Percentiles rank a stretch among this genome's conserved stretches.
Conservation (phyloP, 805 yeast species). For the Millerozyma acaciae region DNA sequence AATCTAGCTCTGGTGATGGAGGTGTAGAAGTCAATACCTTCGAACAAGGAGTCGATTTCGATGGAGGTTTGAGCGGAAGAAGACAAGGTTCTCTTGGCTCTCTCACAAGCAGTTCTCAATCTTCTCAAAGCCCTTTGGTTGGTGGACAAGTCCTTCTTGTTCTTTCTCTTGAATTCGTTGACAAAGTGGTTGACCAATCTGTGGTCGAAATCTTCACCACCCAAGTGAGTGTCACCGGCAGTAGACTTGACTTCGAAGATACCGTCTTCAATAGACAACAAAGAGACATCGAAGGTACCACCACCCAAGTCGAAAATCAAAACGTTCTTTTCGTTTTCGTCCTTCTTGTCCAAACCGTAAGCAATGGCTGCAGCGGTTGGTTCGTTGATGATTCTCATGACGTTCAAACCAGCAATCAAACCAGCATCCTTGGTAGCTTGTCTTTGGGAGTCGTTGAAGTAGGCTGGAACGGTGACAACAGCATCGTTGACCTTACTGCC, state of each 20-base stretch:
- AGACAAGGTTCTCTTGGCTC: conserved; percentile 98
- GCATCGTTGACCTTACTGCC: conserved; percentile 64
- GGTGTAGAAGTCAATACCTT: conserved; percentile 95
- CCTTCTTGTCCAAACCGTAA: conserved; percentile 44
- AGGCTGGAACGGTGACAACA: conserved; percentile 95
- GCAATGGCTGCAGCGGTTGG: conserved; percentile 85
- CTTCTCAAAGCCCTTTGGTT: conserved; percentile 98
- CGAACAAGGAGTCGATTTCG: conserved; percentile 91
- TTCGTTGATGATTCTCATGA: conserved; percentile 91
- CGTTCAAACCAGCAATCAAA: conserved; percentile 92
- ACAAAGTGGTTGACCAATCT: conserved; percentile 92
- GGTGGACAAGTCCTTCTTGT: conserved; percentile 87
- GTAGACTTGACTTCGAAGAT: conserved; percentile 47
- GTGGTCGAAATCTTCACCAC: conserved; percentile 99
- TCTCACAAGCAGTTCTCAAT: conserved; percentile 97
- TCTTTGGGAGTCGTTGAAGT: conserved; percentile 96
- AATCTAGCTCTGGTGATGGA: conserved; percentile 96
- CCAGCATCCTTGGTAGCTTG: conserved; percentile 99
- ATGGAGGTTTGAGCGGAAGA: conserved; percentile 89
- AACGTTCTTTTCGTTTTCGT: conserved; percentile 63
- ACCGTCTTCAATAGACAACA: conserved; percentile 46
- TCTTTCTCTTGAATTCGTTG: conserved; percentile 95
- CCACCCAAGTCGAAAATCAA: conserved; percentile 49
- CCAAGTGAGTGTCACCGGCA: conserved; percentile 52
- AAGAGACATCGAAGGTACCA: conserved; percentile 46